These are phyloP conservation scores for Alternaria brassicicola DNA, from an alignment of 2,329 filamentous ascomycete species.

Conservation along the genomic window DNA sequence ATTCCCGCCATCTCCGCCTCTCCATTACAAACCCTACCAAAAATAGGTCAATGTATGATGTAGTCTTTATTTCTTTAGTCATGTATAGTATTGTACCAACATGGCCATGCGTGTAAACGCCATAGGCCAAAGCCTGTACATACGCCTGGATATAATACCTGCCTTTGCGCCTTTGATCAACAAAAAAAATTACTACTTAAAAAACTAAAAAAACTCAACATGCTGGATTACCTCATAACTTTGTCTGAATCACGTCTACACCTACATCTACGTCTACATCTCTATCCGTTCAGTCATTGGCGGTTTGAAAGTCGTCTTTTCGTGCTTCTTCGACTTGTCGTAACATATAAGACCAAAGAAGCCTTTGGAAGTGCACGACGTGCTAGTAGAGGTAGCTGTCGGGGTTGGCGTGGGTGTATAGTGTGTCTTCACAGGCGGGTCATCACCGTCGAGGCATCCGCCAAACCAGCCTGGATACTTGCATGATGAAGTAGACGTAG, in stretches of 20 bases:
- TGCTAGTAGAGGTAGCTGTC: constrained; percentile 18
- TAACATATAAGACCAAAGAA: constrained; percentile 43
- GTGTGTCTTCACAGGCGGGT: constrained; percentile 45
- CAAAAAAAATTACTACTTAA: no score
- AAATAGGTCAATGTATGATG: neutral
- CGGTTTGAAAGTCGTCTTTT: constrained; percentile 6
- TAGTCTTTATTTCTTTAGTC: neutral
- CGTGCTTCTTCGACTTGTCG: constrained; percentile 28
- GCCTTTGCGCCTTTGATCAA: neutral
- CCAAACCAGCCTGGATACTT: constrained; percentile 57
- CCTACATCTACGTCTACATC: constrained; percentile 21
- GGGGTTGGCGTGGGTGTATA: constrained; percentile 21
- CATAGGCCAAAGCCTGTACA: neutral
- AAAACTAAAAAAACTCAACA: neutral
- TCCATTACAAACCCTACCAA: neutral
- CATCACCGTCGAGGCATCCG: constrained; percentile 57
- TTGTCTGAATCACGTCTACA: neutral
- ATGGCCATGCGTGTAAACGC: neutral
- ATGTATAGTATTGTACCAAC: neutral
- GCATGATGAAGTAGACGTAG: constrained; percentile 50
- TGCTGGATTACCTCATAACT: neutral
- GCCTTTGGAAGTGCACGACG: constrained; percentile 34
- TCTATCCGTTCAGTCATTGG: constrained; percentile 33
- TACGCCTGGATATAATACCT: constrained; percentile 18
- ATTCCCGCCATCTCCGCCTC: constrained; percentile 1